Evolutionary conservation across 805 yeast genomes (phyloP).

Genomic region (Blastobotrys americana): DNA sequence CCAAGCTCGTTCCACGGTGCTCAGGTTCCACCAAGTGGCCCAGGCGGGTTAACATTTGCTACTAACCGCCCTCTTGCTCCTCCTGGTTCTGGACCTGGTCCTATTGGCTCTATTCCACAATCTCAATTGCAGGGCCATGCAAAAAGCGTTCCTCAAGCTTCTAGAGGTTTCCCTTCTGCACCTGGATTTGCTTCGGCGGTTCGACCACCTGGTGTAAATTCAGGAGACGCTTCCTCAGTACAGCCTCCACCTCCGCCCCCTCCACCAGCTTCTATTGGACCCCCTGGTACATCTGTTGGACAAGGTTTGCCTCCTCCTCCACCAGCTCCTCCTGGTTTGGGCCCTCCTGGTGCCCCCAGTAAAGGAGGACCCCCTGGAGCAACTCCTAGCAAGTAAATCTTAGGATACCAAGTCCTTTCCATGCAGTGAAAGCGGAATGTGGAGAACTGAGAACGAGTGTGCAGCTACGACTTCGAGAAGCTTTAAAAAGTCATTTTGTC

Average conservation of each 20-base stretch:
- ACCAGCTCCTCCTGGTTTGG: constrained; percentile 7
- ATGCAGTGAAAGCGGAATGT: too few species aligned
- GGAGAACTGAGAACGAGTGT: too few species aligned
- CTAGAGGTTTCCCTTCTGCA: neutral
- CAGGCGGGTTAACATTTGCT: constrained; percentile 2
- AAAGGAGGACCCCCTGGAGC: too few species aligned
- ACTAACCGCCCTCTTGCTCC: constrained; percentile 20
- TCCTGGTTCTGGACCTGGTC: constrained; percentile 10
- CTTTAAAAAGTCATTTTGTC: too few species aligned
- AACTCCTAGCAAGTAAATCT: too few species aligned
- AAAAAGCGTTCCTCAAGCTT: neutral
- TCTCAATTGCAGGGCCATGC: constrained; percentile 3
- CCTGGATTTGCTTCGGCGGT: neutral
- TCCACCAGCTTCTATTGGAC: constrained; percentile 18
- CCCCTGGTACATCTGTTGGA: neutral
- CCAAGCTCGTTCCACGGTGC: neutral
- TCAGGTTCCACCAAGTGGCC: constrained; percentile 12
- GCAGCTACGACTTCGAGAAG: too few species aligned
- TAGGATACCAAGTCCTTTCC: too few species aligned
- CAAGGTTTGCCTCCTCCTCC: constrained; percentile 6
- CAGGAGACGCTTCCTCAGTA: constrained; percentile 9
- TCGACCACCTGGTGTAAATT: neutral
- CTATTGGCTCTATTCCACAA: constrained; percentile 4
- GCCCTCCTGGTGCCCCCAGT: constrained; percentile 4
- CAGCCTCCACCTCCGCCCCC: constrained; percentile 18